These are phyloP conservation scores for Trichoderma koningii DNA, from an alignment of 2,329 filamentous ascomycete genomes.

Conservation along the genomic window DNA sequence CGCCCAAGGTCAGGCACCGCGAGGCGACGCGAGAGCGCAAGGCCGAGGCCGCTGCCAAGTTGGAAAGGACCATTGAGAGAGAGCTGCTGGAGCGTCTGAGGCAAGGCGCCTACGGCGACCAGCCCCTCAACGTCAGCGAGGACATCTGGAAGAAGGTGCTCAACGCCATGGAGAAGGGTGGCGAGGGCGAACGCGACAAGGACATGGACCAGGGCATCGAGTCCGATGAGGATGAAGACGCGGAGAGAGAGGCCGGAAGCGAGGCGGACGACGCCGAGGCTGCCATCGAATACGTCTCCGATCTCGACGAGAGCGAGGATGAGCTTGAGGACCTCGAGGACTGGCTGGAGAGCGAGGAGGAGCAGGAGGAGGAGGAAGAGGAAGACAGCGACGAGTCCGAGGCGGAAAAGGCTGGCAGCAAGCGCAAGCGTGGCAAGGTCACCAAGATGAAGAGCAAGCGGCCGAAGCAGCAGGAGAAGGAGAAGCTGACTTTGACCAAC, in stretches of 20 bases:
- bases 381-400: slow-evolving; percentile 61
- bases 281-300: slow-evolving; percentile 89
- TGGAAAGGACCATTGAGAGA: slow-evolving; percentile 92
- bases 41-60: slow-evolving; percentile 81
- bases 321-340: slow-evolving; percentile 83
- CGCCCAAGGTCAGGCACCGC: slow-evolving; percentile 81
- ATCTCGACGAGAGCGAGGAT: slow-evolving; percentile 81
- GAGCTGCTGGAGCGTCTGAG: slow-evolving; percentile 89
- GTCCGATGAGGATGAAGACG: slow-evolving; percentile 67
- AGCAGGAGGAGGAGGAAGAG: slow-evolving; percentile 57
- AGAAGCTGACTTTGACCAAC: slow-evolving; percentile 47
- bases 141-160: slow-evolving; percentile 97
- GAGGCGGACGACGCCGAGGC: slow-evolving; percentile 72
- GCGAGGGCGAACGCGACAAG: slow-evolving; percentile 79
- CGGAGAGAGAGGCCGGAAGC: slow-evolving; percentile 69
- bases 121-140: slow-evolving; percentile 93
- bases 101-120: slow-evolving; percentile 91
- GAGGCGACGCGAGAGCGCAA: slow-evolving; percentile 76
- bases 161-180: slow-evolving; percentile 81
- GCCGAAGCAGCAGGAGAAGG: slow-evolving; percentile 64
- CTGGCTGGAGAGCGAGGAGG: slow-evolving; percentile 78
- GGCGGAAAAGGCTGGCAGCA: slow-evolving; percentile 56
- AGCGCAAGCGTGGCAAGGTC: slow-evolving; percentile 54
- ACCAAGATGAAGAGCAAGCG: slow-evolving; percentile 51
- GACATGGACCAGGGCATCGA: slow-evolving; percentile 87